Evolutionary conservation across 441 rosid species (phyloP).

Genomic region (Croton setiger): DNA sequence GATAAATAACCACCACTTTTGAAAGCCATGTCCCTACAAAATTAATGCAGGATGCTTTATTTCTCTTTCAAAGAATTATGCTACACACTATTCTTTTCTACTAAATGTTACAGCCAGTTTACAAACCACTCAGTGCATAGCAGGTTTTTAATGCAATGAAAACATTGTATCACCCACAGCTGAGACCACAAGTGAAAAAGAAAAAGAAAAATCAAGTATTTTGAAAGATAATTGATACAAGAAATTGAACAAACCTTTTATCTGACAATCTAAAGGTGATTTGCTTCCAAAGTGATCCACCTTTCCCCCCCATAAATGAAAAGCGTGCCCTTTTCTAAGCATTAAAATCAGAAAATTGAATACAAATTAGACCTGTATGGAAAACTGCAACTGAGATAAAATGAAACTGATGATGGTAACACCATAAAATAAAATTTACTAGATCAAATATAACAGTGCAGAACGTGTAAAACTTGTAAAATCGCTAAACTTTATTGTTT

Average conservation of each 20-base stretch:
- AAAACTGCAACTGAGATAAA: slow-evolving; percentile 1
- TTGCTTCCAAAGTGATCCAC: slow-evolving; percentile 96
- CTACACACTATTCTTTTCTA: background rate
- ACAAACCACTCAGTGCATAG: slow-evolving; percentile 5
- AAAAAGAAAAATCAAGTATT: background rate
- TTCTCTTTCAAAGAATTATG: slow-evolving; percentile 3
- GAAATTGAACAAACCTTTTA: slow-evolving; percentile 55
- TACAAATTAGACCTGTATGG: slow-evolving; percentile 4
- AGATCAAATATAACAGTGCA: background rate
- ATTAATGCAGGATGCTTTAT: slow-evolving; percentile 15
- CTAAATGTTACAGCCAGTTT: slow-evolving; percentile 2
- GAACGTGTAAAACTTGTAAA: background rate
- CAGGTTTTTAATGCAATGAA: background rate
- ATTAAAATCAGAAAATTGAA: slow-evolving; percentile 13
- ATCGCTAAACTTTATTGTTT: background rate
- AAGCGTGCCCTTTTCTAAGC: slow-evolving; percentile 81
- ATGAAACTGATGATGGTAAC: background rate
- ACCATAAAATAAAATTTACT: background rate
- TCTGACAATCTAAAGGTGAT: slow-evolving; percentile 73
- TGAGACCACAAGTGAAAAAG: background rate
- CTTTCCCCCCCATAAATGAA: slow-evolving; percentile 95
- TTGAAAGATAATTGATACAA: background rate
- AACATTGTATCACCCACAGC: background rate
- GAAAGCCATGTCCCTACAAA: slow-evolving; percentile 39
- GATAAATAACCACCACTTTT: slow-evolving; percentile 57